Evolutionary conservation across 1,284 basidiomycete genomes (phyloP).

Genomic region (Ganoderma lucidum): DNA sequence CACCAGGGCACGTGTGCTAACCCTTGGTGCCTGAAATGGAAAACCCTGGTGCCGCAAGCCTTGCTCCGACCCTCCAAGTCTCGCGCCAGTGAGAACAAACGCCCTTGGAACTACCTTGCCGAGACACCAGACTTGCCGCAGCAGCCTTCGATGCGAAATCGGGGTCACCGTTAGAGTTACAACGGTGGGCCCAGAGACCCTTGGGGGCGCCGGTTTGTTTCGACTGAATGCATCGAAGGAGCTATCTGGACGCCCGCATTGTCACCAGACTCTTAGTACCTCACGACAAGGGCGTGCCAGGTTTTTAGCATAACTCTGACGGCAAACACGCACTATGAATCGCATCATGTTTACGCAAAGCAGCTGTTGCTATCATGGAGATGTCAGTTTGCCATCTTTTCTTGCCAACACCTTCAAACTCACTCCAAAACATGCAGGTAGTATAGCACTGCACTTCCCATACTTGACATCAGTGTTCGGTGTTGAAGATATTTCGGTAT

Average conservation of each 20-base stretch:
- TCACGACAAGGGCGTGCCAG: constrained; percentile 4
- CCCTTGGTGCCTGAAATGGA: constrained; percentile 4
- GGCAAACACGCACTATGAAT: not conserved
- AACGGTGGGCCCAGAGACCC: not conserved
- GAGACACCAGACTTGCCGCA: not conserved
- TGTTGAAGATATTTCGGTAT: not conserved
- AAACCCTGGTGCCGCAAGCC: not conserved
- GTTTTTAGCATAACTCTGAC: constrained; percentile 3
- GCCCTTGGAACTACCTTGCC: not conserved
- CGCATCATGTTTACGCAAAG: not conserved
- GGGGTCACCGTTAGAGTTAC: not conserved
- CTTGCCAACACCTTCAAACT: not conserved
- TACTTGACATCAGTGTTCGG: not conserved
- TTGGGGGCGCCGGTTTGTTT: constrained; percentile 1
- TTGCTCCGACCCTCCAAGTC: not conserved
- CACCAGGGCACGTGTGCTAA: constrained; percentile 17
- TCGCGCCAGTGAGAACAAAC: not conserved
- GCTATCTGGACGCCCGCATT: not conserved
- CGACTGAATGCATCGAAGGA: constrained; percentile 4
- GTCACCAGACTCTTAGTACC: constrained; percentile 11
- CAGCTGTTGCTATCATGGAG: not conserved
- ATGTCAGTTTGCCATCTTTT: not conserved
- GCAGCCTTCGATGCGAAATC: not conserved
- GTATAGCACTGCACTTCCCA: not conserved
- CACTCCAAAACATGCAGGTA: not conserved